Conservation (phyloP, 768 basidiomycete species). For the Pleurotus tuber-regium region DNA sequence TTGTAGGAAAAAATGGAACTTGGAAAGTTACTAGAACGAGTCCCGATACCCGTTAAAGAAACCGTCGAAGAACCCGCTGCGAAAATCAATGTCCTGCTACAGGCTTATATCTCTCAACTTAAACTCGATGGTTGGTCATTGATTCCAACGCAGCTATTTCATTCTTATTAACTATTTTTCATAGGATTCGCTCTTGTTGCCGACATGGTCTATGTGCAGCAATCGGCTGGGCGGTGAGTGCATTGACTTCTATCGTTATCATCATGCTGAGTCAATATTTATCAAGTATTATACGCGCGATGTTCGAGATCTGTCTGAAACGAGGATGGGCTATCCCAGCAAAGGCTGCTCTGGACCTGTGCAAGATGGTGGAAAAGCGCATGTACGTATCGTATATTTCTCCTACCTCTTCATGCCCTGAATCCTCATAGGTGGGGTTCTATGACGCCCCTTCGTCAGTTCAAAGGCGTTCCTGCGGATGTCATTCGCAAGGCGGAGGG, state of each 20-base stretch:
- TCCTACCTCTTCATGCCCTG: not conserved
- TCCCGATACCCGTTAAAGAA: slow-evolving; percentile 97
- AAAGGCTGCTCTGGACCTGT: slow-evolving; percentile 85
- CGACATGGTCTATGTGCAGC: slow-evolving; percentile 95
- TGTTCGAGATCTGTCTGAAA: slow-evolving; percentile 97
- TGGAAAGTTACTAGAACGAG: slow-evolving; percentile 85
- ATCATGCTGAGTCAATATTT: not conserved
- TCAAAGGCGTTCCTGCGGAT: slow-evolving; percentile 85
- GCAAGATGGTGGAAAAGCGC: slow-evolving; percentile 92
- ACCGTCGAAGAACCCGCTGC: slow-evolving; percentile 93
- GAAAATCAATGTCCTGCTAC: slow-evolving; percentile 95
- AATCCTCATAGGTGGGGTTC: slow-evolving; percentile 82
- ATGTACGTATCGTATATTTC: slow-evolving; percentile 48
- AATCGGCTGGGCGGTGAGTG: slow-evolving; percentile 86
- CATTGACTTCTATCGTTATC: not conserved
- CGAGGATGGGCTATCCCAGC: slow-evolving; percentile 98
- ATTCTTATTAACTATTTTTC: not conserved
- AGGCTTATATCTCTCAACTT: slow-evolving; percentile 91
- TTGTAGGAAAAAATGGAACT: slow-evolving; percentile 80
- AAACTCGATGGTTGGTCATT: slow-evolving; percentile 75
- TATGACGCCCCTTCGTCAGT: slow-evolving; percentile 96
- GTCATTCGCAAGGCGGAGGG: slow-evolving; percentile 90
- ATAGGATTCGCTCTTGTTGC: slow-evolving; percentile 81
- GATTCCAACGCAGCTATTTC: not conserved
- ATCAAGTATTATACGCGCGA: slow-evolving; percentile 82